A percentile compares a stretch with the other conserved stretches of the same genome.
phyloP scores from a whole-genome alignment of 1,284 basidiomycete species.

The Puccinia sorghi region DNA sequence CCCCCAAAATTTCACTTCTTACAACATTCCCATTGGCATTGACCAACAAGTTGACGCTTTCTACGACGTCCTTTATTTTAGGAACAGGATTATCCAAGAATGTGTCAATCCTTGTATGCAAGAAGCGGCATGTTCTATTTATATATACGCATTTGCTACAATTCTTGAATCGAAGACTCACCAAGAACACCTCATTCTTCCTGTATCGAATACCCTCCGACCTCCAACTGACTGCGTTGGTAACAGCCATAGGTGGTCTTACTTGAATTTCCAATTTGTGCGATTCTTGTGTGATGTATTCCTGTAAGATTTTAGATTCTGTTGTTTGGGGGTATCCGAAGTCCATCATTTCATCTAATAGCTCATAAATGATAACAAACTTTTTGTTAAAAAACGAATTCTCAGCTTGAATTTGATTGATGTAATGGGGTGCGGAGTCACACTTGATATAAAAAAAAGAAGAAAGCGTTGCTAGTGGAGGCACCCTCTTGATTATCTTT shows the following conservation, averaged over 20 bases:
- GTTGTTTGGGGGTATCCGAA: conserved; percentile 99
- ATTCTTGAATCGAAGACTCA: conserved; percentile 2
- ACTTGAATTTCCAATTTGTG: conserved; percentile 98
- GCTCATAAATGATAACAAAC: conserved; percentile 94
- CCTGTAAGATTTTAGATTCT: conserved; percentile 97
- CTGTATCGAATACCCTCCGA: conserved; percentile 96
- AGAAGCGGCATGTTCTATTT: neutral
- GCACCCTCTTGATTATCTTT: neutral
- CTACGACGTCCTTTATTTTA: conserved; percentile 75
- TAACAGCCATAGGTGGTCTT: conserved; percentile 93
- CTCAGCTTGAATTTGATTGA: neutral
- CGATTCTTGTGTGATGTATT: conserved; percentile 99
- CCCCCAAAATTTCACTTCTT: conserved; percentile 93
- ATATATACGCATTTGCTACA: neutral
- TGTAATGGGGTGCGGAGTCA: neutral
- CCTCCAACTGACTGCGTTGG: conserved; percentile 97
- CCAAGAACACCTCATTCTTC: conserved; percentile 97
- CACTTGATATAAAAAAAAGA: neutral
- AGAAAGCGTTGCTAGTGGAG: too few species aligned
- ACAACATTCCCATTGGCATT: conserved; percentile 97
- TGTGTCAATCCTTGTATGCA: neutral
- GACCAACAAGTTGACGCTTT: conserved; percentile 94
- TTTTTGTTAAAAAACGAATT: conserved; percentile 9
- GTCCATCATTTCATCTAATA: conserved; percentile 99
- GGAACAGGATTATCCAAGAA: neutral